Conservation (phyloP, 345 rosid species). For the Heritiera fomes region DNA sequence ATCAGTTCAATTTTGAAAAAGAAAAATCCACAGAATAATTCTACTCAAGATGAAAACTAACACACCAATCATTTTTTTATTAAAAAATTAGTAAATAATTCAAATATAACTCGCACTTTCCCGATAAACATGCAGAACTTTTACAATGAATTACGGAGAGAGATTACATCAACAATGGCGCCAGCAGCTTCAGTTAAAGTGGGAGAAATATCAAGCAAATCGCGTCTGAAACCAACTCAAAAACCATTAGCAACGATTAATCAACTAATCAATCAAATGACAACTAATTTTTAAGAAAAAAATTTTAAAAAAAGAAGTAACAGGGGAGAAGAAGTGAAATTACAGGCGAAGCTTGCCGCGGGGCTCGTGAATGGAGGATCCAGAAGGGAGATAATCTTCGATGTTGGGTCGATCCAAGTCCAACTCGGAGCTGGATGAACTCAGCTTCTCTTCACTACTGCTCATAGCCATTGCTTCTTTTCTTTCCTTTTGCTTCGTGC, state of each 20-base stretch:
- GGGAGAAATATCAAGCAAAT: constrained; percentile 87
- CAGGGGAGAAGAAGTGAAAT: not conserved
- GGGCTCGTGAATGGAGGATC: constrained; percentile 78
- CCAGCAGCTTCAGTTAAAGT: constrained; percentile 96
- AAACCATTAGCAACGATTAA: not conserved
- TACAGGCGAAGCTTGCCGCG: constrained; percentile 87
- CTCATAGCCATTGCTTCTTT: not conserved
- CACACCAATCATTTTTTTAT: not conserved
- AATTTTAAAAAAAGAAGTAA: not conserved
- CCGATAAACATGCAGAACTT: constrained; percentile 3
- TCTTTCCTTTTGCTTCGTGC: not conserved
- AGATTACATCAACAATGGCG: constrained; percentile 84
- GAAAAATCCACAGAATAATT: not conserved
- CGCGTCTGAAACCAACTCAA: constrained; percentile 46
- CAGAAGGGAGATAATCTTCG: constrained; percentile 94
- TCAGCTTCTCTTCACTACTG: constrained; percentile 40
- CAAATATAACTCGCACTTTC: not conserved
- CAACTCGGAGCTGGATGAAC: constrained; percentile 68
- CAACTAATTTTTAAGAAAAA: not conserved
- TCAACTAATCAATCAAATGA: not conserved
- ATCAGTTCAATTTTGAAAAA: not conserved
- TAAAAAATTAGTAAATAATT: not conserved
- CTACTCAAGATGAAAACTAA: constrained; percentile 2
- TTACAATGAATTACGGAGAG: constrained; percentile 16
- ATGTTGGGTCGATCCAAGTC: constrained; percentile 84